phyloP scores from a whole-genome alignment of 83 land plant species.

The Picea abies region DNA sequence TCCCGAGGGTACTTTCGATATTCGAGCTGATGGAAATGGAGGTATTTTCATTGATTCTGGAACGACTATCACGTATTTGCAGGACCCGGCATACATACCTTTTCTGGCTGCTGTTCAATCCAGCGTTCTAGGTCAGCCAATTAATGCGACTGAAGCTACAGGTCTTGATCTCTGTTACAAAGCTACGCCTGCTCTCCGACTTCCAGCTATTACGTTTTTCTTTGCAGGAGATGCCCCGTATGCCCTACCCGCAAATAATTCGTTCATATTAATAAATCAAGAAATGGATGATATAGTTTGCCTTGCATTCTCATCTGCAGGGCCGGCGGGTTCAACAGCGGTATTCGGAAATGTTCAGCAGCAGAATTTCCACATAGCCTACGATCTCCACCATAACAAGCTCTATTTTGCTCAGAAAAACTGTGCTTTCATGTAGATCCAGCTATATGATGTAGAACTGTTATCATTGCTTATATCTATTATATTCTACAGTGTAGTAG shows the following conservation, averaged over 20 bases:
- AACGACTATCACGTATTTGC: conserved; percentile 20
- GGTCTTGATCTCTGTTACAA: conserved; percentile 55
- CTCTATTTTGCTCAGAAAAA: conserved; percentile 44
- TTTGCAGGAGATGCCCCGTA: conserved; percentile 41
- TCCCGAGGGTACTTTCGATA: conserved; percentile 25
- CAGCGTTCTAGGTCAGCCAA: background rate
- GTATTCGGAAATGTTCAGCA: conserved; percentile 74
- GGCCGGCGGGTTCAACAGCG: conserved; percentile 35
- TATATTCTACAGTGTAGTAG: too few relatives aligned
- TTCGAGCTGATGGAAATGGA: conserved; percentile 11
- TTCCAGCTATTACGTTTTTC: conserved; percentile 54
- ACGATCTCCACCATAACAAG: conserved; percentile 49
- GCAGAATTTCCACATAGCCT: conserved; percentile 54
- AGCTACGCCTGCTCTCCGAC: background rate
- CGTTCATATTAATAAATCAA: too few relatives aligned
- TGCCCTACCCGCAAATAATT: conserved; percentile 39
- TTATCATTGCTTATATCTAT: too few relatives aligned
- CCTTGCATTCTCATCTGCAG: conserved; percentile 36
- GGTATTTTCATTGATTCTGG: conserved; percentile 34
- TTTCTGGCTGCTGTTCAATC: conserved; percentile 8
- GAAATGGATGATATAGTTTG: conserved; percentile 32
- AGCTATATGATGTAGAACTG: too few relatives aligned
- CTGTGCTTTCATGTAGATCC: conserved; percentile 18
- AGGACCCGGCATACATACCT: background rate
- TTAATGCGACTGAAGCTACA: background rate